These are phyloP conservation scores for Breviolum minutum DNA, from an alignment of 73 alveolate species.

Conservation along the genomic window DNA sequence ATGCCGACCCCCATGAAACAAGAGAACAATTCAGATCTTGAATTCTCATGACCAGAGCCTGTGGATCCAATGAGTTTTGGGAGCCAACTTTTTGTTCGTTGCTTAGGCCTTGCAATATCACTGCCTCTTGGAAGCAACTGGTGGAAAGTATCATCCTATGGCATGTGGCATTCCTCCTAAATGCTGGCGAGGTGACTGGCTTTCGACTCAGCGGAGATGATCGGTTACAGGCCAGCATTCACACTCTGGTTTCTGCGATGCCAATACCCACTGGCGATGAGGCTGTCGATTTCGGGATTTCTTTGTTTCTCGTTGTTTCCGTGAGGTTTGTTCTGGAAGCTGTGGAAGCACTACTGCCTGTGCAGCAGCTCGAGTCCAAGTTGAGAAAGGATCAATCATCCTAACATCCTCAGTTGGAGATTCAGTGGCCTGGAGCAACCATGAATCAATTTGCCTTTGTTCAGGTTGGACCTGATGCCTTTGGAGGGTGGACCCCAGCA, in stretches of 20 bases:
- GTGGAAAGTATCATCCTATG: background rate
- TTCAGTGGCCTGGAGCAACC: background rate
- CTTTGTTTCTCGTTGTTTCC: background rate
- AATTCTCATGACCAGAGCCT: too few species aligned
- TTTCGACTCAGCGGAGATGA: background rate
- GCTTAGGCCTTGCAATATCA: constrained; percentile 26
- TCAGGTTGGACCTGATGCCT: constrained; percentile 22
- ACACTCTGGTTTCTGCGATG: too few species aligned
- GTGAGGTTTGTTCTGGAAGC: constrained; percentile 32
- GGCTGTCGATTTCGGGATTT: too few species aligned
- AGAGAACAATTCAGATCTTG: too few species aligned
- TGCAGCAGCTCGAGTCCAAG: constrained; percentile 21
- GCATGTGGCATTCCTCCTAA: background rate
- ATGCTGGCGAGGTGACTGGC: constrained; percentile 28
- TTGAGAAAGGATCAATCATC: background rate
- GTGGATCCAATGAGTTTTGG: too few species aligned
- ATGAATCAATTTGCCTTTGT: too few species aligned
- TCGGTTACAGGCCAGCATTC: background rate
- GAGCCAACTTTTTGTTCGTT: background rate
- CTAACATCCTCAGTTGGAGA: background rate
- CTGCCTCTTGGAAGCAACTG: constrained; percentile 8
- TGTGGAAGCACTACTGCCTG: constrained; percentile 79
- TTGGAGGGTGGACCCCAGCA: constrained; percentile 13
- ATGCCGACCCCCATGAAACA: too few species aligned
- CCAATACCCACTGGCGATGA: too few species aligned